These are phyloP conservation scores for Tylopilus intermedius DNA, from an alignment of 768 basidiomycete species.

Conservation along the genomic window DNA sequence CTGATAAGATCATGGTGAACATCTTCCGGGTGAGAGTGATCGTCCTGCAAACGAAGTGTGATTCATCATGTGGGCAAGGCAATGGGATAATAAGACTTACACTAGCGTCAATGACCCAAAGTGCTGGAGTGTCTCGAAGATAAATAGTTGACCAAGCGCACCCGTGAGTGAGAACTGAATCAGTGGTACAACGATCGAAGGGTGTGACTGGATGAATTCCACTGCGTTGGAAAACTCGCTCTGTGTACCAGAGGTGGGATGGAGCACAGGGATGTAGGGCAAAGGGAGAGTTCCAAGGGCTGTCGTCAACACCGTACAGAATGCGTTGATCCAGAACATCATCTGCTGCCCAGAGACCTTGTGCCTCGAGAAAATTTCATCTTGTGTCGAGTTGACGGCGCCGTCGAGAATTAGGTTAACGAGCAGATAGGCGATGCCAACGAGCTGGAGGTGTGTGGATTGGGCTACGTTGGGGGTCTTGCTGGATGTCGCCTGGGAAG, in stretches of 20 bases:
- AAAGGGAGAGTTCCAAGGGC: conserved; percentile 69
- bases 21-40: conserved; percentile 95
- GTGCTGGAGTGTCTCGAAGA: conserved; percentile 91
- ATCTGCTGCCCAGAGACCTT: conserved; percentile 87
- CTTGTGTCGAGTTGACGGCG: conserved; percentile 91
- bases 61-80: background rate
- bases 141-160: conserved; percentile 93
- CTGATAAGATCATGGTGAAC: conserved; percentile 96
- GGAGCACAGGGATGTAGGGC: conserved; percentile 77
- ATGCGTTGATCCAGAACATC: conserved; percentile 97
- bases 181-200: conserved; percentile 66
- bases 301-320: conserved; percentile 71
- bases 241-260: conserved; percentile 55
- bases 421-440: conserved; percentile 72
- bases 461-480: conserved; percentile 25
- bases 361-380: conserved; percentile 85
- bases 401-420: conserved; percentile 91
- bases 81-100: conserved; percentile 41
- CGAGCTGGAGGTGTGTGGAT: conserved; percentile 51
- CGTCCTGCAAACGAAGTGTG: conserved; percentile 47
- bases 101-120: conserved; percentile 88
- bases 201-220: conserved; percentile 72
- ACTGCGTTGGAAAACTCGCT: conserved; percentile 67
- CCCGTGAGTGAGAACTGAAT: conserved; percentile 85
- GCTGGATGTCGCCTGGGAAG: conserved; percentile 35